A percentile compares a stretch with the other conserved stretches of the same genome.
These are phyloP conservation scores for Chalciporus sp. DNA, from an alignment of 1,284 basidiomycete species.

Conservation along the genomic window DNA sequence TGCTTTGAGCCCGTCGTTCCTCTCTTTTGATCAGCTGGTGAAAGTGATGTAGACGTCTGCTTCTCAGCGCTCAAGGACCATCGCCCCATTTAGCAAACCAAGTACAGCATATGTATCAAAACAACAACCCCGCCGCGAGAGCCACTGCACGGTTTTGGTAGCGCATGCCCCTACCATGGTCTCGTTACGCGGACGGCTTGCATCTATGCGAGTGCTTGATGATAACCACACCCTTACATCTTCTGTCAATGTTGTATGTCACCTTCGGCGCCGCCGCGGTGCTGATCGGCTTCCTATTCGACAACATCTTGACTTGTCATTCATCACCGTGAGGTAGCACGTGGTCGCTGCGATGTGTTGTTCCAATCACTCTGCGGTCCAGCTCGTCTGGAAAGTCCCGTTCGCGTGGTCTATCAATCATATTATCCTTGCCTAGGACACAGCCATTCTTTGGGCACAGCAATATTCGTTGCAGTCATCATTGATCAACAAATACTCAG, in stretches of 20 bases:
- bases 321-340: too few species aligned
- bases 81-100: neutral
- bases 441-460: too few species aligned
- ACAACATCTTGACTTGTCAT: too few species aligned
- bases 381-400: too few species aligned
- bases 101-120: neutral
- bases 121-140: neutral
- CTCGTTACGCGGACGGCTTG: neutral
- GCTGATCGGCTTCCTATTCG: neutral
- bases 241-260: neutral
- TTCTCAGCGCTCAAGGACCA: neutral
- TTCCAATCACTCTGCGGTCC: too few species aligned
- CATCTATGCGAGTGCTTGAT: conserved; percentile 1
- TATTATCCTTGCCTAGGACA: too few species aligned
- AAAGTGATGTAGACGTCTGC: neutral
- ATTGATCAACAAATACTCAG: neutral
- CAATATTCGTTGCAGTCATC: neutral
- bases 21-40: conserved; percentile 4
- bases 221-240: neutral
- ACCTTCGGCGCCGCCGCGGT: neutral
- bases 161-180: too few species aligned
- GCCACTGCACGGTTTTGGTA: neutral
- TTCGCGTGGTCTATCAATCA: too few species aligned
- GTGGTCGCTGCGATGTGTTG: too few species aligned
- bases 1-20: neutral